phyloP scores from a whole-genome alignment of 495 filamentous ascomycete species.

The Acidiella bohemica region DNA sequence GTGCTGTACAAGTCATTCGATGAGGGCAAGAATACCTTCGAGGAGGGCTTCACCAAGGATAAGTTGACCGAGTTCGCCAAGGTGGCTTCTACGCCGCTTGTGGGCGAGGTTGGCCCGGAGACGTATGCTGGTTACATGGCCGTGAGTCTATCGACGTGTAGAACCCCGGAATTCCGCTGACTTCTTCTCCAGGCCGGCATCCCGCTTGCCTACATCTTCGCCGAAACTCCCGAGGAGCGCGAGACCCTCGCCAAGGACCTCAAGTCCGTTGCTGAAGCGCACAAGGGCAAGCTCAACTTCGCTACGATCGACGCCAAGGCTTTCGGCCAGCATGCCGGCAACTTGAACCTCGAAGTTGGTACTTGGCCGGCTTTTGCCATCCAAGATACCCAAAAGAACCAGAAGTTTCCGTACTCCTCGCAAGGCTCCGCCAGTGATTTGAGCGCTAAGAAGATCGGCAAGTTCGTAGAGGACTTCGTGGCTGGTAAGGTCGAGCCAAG shows the following conservation, averaged over 20 bases:
- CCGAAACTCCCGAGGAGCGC: conserved; percentile 83
- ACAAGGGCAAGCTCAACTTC: conserved; percentile 83
- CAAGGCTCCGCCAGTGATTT: conserved; percentile 48
- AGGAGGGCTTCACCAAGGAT: conserved; percentile 63
- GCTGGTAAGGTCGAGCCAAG: conserved; percentile 82
- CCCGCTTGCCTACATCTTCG: conserved; percentile 95
- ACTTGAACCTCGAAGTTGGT: conserved; percentile 92
- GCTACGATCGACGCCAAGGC: conserved; percentile 93
- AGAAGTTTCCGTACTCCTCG: conserved; percentile 61
- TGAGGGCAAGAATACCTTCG: conserved; percentile 80
- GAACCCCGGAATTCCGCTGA: background rate
- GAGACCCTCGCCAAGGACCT: conserved; percentile 52
- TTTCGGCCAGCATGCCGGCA: conserved; percentile 88
- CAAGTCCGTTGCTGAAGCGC: conserved; percentile 53
- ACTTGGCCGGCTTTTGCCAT: conserved; percentile 97
- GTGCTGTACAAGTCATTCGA: conserved; percentile 98
- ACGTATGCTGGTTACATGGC: conserved; percentile 97
- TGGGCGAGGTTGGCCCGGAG: conserved; percentile 95
- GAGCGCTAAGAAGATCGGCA: conserved; percentile 54
- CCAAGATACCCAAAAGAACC: conserved; percentile 89
- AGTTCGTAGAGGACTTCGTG: conserved; percentile 80
- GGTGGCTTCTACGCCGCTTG: conserved; percentile 71
- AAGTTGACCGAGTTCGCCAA: conserved; percentile 72
- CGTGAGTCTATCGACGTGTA: conserved; percentile 31
- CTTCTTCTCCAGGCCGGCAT: conserved; percentile 52